Evolutionary conservation across 192 early-diverging fungal species (phyloP).

Genomic region (Nowakowskiella sp.): DNA sequence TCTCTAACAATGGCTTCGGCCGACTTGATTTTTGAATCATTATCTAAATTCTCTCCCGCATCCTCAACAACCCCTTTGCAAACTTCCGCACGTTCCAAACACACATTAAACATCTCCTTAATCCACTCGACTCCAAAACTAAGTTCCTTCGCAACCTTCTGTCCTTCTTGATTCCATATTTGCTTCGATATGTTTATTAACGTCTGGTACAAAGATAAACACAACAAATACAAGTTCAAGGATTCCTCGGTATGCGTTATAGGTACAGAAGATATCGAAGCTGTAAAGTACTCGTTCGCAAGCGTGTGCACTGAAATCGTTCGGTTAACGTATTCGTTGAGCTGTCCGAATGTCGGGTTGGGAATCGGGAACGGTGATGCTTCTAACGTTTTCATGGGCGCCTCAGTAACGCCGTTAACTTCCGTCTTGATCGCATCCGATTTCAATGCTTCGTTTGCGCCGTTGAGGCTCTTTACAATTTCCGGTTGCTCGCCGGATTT

Average conservation of each 20-base stretch:
- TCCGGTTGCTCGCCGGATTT: background rate
- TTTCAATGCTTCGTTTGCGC: background rate
- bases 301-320: constrained; percentile 33
- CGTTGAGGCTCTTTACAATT: background rate
- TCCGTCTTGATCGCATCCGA: background rate
- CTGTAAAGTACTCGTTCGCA: constrained; percentile 11
- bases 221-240: constrained; percentile 26
- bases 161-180: constrained; percentile 22
- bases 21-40: too few relatives aligned
- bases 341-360: constrained; percentile 4
- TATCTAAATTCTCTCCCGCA: too few relatives aligned
- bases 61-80: constrained; percentile 5
- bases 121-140: constrained; percentile 82
- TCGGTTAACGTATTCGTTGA: constrained; percentile 33
- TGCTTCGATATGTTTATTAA: constrained; percentile 34
- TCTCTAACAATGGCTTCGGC: too few relatives aligned
- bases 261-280: background rate
- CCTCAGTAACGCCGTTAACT: background rate
- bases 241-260: constrained; percentile 12
- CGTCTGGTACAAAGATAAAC: constrained; percentile 35
- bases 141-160: constrained; percentile 25
- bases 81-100: constrained; percentile 71
- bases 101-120: constrained; percentile 82
- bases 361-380: background rate
- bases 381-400: background rate